Base-by-base conservation (phyloP, 2,329 filamentous ascomycete species). In the Chlorencoelia australis region DNA sequence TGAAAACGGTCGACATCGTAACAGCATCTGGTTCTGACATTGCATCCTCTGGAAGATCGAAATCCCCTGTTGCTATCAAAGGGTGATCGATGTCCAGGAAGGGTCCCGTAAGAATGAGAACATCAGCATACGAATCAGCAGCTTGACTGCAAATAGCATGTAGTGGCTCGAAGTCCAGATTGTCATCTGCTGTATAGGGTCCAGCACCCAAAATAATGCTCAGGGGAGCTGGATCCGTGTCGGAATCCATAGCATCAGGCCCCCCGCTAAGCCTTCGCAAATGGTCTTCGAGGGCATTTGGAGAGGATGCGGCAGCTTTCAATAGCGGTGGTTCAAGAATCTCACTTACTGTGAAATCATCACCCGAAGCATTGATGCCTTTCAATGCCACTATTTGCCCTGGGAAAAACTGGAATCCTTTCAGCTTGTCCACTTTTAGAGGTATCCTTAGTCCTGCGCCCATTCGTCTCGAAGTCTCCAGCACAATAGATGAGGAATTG, bases 71-170 rank as follows among this genome's bases (percentile, higher is more conserved):
- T 16, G 86, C 84, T 36, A 98, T 73, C 17, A 93, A 67, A 0
- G 91, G 89, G 56, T 98, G 91, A 50, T 95, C 87, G 22, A 82
- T 69, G 56, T 96, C 91, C 47, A 98, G 69, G 57, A 98, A 95
- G 0, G 91, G 91, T 0, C 91, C 91, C 4, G 74, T 67, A 7
- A 98, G 68, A 28, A 96, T 71, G 18, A 98, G 63, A 3, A 75
- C 74, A 56, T 98, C 91, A 8, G 80, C 82, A 45, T 75, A 79
- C 15, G 70, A 73, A 45, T 85, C 76, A 11, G 76, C 77, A 7
- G 88, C 87, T 50, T 80, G 79, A 47, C 73, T 71, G 55, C 89
- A 89, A 11, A 98, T 69, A 19, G 83, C 76, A 51, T 87, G 78
- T 2, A 98, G 66, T 6, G 89, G 82, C 52, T 93, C 83, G 55